A percentile compares a stretch with the other conserved stretches of the same genome.
phyloP scores from a whole-genome alignment of 2,329 filamentous ascomycete genomes.

The Calonectria multiphialidica region DNA sequence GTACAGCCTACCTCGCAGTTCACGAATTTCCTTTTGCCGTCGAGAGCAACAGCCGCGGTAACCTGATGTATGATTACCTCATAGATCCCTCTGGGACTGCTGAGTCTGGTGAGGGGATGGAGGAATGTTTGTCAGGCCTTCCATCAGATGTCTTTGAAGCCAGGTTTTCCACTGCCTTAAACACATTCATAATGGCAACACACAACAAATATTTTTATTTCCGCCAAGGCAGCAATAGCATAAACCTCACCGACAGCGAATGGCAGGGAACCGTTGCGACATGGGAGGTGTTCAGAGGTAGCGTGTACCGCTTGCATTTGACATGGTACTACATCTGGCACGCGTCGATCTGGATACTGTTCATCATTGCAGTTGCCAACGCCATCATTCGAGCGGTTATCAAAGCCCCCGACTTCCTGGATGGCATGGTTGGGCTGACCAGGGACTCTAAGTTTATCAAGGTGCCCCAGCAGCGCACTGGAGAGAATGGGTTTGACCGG shows the following conservation, averaged over 20 bases:
- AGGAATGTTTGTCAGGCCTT: not conserved
- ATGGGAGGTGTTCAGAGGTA: conserved; percentile 10
- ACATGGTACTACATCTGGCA: conserved; percentile 8
- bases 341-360: not conserved
- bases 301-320: conserved; percentile 7
- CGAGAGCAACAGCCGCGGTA: not conserved
- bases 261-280: conserved; percentile 20
- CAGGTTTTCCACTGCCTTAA: not conserved
- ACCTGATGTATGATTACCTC: not conserved
- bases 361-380: not conserved
- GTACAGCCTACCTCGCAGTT: too few species aligned
- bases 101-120: not conserved
- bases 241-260: not conserved
- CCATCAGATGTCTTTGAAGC: not conserved
- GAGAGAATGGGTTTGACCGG: conserved; percentile 5
- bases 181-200: not conserved
- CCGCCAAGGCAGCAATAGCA: not conserved
- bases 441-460: conserved; percentile 15
- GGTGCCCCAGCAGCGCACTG: conserved; percentile 6
- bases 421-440: conserved; percentile 12
- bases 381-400: not conserved
- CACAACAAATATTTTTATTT: not conserved
- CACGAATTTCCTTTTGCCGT: not conserved
- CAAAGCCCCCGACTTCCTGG: conserved; percentile 19
- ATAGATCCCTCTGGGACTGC: not conserved